phyloP scores from a whole-genome alignment of 805 yeast species.

The Nakazawaea wickerhamii region DNA sequence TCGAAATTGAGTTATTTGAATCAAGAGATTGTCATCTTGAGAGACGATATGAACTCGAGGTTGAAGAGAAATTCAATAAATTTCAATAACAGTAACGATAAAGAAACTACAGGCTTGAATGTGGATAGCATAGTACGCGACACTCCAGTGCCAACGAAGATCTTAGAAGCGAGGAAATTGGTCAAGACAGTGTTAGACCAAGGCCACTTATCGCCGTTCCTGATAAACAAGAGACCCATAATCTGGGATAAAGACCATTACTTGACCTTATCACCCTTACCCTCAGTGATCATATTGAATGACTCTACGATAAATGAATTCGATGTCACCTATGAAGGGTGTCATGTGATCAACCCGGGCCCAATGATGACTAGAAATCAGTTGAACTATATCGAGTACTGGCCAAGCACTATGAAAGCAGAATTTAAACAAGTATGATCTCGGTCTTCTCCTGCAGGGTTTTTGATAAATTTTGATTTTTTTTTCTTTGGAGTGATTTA shows the following conservation, averaged over 20 bases:
- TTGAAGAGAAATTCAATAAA: slow-evolving; percentile 64
- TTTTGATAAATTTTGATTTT: neutral
- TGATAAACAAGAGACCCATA: slow-evolving; percentile 52
- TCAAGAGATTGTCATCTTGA: slow-evolving; percentile 71
- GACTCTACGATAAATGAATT: slow-evolving; percentile 71
- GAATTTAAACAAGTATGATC: slow-evolving; percentile 38
- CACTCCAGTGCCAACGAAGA: slow-evolving; percentile 35
- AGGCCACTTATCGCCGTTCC: slow-evolving; percentile 81
- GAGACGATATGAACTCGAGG: slow-evolving; percentile 70
- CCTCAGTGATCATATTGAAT: slow-evolving; percentile 54
- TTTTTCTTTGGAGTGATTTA: neutral
- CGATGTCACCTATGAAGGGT: slow-evolving; percentile 76
- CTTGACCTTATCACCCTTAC: slow-evolving; percentile 72
- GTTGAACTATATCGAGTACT: slow-evolving; percentile 70
- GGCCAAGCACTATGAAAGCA: slow-evolving; percentile 51
- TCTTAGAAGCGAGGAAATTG: slow-evolving; percentile 59
- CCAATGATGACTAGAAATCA: slow-evolving; percentile 37
- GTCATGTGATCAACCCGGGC: slow-evolving; percentile 73
- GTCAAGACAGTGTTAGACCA: slow-evolving; percentile 83
- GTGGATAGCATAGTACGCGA: slow-evolving; percentile 11
- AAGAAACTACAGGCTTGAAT: slow-evolving; percentile 20
- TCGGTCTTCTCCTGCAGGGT: slow-evolving; percentile 12
- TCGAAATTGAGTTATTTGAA: slow-evolving; percentile 69
- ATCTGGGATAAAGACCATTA: slow-evolving; percentile 66
- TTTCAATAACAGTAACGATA: slow-evolving; percentile 36